Conservation (phyloP, 495 filamentous ascomycete genomes). For the Staphylotrichum longicolle region DNA sequence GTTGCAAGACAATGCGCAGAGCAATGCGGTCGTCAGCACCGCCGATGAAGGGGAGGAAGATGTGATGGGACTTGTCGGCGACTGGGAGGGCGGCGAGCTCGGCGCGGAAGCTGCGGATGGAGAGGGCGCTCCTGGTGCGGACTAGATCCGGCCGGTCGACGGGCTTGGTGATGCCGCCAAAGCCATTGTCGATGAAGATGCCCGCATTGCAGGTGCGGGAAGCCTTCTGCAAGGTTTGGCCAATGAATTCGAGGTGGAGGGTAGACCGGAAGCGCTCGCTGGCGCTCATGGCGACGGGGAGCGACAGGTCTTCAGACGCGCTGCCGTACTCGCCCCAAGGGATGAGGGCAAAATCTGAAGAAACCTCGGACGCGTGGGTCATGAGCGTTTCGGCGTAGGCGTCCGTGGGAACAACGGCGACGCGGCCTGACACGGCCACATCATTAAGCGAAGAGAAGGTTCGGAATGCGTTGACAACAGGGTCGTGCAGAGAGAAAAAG, state of each 20-base stretch:
- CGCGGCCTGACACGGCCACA: constrained; percentile 75
- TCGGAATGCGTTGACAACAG: constrained; percentile 87
- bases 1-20: constrained; percentile 74
- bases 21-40: constrained; percentile 81
- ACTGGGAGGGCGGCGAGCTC: constrained; percentile 47
- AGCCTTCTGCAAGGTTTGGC: constrained; percentile 58
- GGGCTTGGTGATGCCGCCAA: constrained; percentile 51
- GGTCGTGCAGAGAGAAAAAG: constrained; percentile 66
- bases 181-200: constrained; percentile 78
- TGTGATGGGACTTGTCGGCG: constrained; percentile 70
- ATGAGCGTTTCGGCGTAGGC: constrained; percentile 77
- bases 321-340: constrained; percentile 89
- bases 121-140: constrained; percentile 56
- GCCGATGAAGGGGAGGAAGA: constrained; percentile 87
- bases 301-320: constrained; percentile 59
- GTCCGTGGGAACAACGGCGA: constrained; percentile 70
- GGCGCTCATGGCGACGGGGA: constrained; percentile 35
- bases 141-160: constrained; percentile 36
- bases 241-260: constrained; percentile 65
- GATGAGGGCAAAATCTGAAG: constrained; percentile 78
- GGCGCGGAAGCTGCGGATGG: constrained; percentile 52
- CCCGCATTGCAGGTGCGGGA: constrained; percentile 60
- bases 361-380: constrained; percentile 61
- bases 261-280: constrained; percentile 52
- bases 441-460: constrained; percentile 85